Evolutionary conservation across 345 rosid genomes (phyloP).

Genomic region (Salix brachista): DNA sequence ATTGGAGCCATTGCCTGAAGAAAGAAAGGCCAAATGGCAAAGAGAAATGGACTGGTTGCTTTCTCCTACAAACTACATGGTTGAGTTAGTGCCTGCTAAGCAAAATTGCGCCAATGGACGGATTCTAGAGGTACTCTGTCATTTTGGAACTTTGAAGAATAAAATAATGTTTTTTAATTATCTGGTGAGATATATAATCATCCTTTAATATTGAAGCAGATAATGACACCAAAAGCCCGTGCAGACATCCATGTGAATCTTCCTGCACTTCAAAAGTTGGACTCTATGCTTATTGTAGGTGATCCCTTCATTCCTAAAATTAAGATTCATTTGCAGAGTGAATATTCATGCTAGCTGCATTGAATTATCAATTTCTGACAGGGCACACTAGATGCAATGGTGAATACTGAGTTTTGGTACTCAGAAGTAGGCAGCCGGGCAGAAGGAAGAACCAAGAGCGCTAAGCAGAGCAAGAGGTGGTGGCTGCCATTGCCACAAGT

Average conservation of each 20-base stretch:
- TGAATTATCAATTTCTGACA: constrained; percentile 27
- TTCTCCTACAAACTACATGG: constrained; percentile 92
- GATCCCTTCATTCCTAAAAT: constrained; percentile 21
- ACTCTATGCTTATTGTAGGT: constrained; percentile 85
- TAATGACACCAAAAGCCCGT: constrained; percentile 91
- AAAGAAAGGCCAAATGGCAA: constrained; percentile 72
- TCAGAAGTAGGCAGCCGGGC: constrained; percentile 73
- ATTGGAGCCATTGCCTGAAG: constrained; percentile 77
- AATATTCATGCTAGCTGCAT: not conserved
- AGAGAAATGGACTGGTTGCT: constrained; percentile 95
- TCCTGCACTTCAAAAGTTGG: constrained; percentile 90
- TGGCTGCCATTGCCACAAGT: constrained; percentile 97
- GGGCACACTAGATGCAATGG: constrained; percentile 88
- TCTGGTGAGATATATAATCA: constrained; percentile 20
- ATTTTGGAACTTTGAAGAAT: not conserved
- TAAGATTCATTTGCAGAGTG: not conserved
- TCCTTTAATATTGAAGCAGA: constrained; percentile 43
- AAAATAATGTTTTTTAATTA: not conserved
- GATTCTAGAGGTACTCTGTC: constrained; percentile 58
- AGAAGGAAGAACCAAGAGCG: constrained; percentile 65
- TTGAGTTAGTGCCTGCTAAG: constrained; percentile 93
- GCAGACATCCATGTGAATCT: constrained; percentile 91
- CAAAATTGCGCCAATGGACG: constrained; percentile 77
- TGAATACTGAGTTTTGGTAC: constrained; percentile 84
- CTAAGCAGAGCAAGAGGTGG: constrained; percentile 81